Evolutionary conservation across 2,329 filamentous ascomycete genomes (phyloP).

Genomic region (Aspergillus sp.): DNA sequence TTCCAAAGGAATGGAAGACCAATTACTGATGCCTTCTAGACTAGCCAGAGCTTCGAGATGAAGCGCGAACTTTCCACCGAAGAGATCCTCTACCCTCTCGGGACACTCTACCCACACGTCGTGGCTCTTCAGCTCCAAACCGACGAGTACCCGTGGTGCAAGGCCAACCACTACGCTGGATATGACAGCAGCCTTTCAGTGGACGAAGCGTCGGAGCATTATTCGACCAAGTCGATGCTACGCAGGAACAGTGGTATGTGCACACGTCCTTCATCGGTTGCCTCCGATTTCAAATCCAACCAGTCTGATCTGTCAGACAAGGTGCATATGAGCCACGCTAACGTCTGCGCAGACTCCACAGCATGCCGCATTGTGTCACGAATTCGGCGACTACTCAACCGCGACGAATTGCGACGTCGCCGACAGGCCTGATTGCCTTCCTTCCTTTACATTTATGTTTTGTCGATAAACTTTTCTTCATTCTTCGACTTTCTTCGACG

Average conservation of each 20-base stretch:
- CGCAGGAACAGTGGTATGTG: conserved; percentile 32
- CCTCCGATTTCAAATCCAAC: background rate
- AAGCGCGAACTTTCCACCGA: conserved; percentile 30
- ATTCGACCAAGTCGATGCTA: conserved; percentile 15
- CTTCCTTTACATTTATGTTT: conserved; percentile 8
- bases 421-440: conserved; percentile 18
- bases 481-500: background rate
- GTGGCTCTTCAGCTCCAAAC: conserved; percentile 38
- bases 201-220: conserved; percentile 27
- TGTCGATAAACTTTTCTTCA: background rate
- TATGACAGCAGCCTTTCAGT: conserved; percentile 36
- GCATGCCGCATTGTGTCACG: conserved; percentile 34
- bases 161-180: conserved; percentile 31
- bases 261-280: background rate
- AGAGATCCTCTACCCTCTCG: conserved; percentile 35
- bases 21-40: conserved; percentile 19
- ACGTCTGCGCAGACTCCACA: conserved; percentile 25
- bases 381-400: conserved; percentile 35
- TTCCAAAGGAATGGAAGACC: background rate
- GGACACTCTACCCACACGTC: conserved; percentile 41
- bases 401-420: conserved; percentile 33
- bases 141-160: conserved; percentile 28
- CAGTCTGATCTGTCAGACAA: conserved; percentile 18
- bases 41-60: conserved; percentile 30
- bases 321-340: conserved; percentile 14